Percentiles rank a stretch among this genome's conserved stretches.
These are phyloP conservation scores for Umbelopsis vinacea DNA, from an alignment of 192 early-diverging fungal species.

Conservation along the genomic window DNA sequence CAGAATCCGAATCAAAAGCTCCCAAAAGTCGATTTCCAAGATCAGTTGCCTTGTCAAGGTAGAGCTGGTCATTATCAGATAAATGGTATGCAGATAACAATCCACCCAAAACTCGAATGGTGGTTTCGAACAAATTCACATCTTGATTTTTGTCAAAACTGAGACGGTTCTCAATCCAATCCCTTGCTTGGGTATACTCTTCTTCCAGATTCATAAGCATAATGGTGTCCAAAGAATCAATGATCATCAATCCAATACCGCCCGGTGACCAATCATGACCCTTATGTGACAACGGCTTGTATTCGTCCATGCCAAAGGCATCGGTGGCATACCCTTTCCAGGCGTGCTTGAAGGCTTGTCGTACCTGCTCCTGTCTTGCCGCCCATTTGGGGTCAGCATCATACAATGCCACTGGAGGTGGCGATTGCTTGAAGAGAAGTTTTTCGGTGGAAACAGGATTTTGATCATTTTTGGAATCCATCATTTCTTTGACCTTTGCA, in stretches of 20 bases:
- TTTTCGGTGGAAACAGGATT: background rate
- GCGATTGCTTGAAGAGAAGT: slow-evolving; percentile 26
- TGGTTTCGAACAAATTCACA: slow-evolving; percentile 85
- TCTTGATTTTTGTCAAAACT: slow-evolving; percentile 70
- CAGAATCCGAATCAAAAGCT: slow-evolving; percentile 70
- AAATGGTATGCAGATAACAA: slow-evolving; percentile 81
- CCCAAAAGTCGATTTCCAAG: slow-evolving; percentile 72
- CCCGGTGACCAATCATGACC: slow-evolving; percentile 73
- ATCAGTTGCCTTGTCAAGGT: slow-evolving; percentile 74
- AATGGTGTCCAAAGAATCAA: slow-evolving; percentile 88
- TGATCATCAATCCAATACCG: slow-evolving; percentile 77
- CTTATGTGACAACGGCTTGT: slow-evolving; percentile 69
- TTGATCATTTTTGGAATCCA: background rate
- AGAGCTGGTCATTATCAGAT: slow-evolving; percentile 64
- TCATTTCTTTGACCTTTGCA: slow-evolving; percentile 14
- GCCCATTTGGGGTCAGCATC: slow-evolving; percentile 42
- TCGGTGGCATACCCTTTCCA: slow-evolving; percentile 81
- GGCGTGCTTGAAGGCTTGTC: slow-evolving; percentile 72
- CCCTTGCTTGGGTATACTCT: slow-evolving; percentile 73
- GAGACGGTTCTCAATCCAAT: slow-evolving; percentile 63
- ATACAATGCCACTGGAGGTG: slow-evolving; percentile 22
- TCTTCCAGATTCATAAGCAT: slow-evolving; percentile 74
- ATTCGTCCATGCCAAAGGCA: slow-evolving; percentile 87
- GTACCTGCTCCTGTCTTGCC: slow-evolving; percentile 60
- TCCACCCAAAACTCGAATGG: slow-evolving; percentile 86